A percentile compares a stretch with the other conserved stretches of the same genome.
These are phyloP conservation scores for Apiospora rasikravindrae DNA, from an alignment of 2,329 filamentous ascomycete species.

Conservation along the genomic window DNA sequence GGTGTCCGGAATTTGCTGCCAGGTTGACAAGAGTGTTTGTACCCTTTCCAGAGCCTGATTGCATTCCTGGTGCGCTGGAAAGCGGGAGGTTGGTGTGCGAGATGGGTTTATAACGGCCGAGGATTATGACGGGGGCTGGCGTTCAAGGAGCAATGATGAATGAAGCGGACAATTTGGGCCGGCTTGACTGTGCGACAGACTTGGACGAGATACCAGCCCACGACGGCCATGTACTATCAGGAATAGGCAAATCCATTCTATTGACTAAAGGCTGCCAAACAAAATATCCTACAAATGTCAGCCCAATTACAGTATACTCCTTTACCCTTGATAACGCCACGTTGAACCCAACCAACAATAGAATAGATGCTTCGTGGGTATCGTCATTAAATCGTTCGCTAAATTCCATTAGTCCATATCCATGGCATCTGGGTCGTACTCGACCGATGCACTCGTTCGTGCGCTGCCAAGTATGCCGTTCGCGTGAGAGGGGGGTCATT, in stretches of 20 bases:
- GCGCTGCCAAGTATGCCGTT: slow-evolving; percentile 11
- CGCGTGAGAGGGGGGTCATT: slow-evolving; percentile 18
- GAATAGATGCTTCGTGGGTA: slow-evolving; percentile 13
- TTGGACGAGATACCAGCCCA: slow-evolving; percentile 6
- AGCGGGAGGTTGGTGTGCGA: background rate
- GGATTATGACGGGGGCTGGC: background rate
- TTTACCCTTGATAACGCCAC: slow-evolving; percentile 3
- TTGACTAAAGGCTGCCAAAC: slow-evolving; percentile 22
- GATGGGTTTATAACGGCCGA: slow-evolving; percentile 1
- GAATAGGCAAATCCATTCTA: slow-evolving; percentile 35
- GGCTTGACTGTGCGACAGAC: background rate
- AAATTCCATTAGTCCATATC: slow-evolving; percentile 45
- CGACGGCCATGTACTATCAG: slow-evolving; percentile 35
- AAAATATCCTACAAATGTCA: background rate
- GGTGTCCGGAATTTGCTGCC: background rate
- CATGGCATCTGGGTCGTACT: slow-evolving; percentile 63
- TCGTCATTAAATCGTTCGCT: background rate
- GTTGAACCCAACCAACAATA: background rate
- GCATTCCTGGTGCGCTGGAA: background rate
- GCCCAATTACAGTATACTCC: background rate
- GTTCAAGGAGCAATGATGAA: slow-evolving; percentile 5
- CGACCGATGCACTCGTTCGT: slow-evolving; percentile 21
- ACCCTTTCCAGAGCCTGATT: background rate
- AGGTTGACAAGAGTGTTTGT: background rate
- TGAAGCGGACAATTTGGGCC: background rate